Conservation (phyloP, 2,329 filamentous ascomycete genomes). For the Nothopassalora personata region DNA sequence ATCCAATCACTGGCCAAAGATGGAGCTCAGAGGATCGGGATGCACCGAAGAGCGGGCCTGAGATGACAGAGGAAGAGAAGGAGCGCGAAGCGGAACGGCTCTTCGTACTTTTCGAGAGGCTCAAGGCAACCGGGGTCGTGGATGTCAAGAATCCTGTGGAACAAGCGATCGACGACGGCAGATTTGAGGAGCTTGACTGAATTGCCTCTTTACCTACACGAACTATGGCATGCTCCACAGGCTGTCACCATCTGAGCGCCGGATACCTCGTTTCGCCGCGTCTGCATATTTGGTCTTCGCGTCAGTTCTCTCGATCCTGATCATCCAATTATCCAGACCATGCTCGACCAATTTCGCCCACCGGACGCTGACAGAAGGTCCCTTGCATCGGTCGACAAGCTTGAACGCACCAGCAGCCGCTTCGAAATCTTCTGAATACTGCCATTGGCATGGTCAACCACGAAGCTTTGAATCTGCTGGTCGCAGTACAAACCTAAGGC, state of each 20-base stretch:
- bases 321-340: not conserved
- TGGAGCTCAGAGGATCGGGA: constrained; percentile 42
- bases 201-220: not conserved
- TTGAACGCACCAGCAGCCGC: not conserved
- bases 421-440: not conserved
- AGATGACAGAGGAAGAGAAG: constrained; percentile 89
- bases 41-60: constrained; percentile 50
- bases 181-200: constrained; percentile 59
- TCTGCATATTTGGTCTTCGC: not conserved
- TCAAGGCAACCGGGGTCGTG: constrained; percentile 70
- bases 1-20: constrained; percentile 83
- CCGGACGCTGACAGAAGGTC: not conserved
- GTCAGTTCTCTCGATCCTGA: not conserved
- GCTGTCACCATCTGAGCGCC: not conserved
- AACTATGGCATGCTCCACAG: not conserved
- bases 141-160: constrained; percentile 74
- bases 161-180: constrained; percentile 62
- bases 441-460: not conserved
- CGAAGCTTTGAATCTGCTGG: not conserved
- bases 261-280: not conserved
- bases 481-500: not conserved
- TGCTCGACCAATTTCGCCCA: not conserved
- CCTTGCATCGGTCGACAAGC: not conserved
- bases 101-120: constrained; percentile 81
- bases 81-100: constrained; percentile 83